phyloP scores from a whole-genome alignment of 2,329 filamentous ascomycete species.

The Fusarium miscanthi region DNA sequence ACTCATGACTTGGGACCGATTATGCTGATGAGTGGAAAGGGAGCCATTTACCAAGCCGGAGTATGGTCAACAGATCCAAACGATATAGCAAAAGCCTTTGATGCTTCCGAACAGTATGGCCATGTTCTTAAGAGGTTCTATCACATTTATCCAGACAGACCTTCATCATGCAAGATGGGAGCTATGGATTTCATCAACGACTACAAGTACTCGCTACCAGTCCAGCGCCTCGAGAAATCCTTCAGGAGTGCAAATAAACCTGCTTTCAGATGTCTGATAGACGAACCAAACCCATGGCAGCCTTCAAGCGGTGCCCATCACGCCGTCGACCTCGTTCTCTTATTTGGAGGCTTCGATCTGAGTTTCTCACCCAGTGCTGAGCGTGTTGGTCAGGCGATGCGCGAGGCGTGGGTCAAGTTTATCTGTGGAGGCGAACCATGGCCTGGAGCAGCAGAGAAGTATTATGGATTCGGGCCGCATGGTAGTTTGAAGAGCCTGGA shows the following conservation, averaged over 20 bases:
- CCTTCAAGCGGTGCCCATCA: slow-evolving; percentile 58
- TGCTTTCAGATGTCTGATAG: slow-evolving; percentile 56
- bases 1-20: no score
- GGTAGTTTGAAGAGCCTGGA: slow-evolving; percentile 50
- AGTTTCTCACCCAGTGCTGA: slow-evolving; percentile 50
- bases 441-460: slow-evolving; percentile 1
- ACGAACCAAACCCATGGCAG: slow-evolving; percentile 61
- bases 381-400: slow-evolving; percentile 50
- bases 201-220: slow-evolving; percentile 46
- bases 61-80: rapidly evolving
- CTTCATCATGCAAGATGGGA: slow-evolving; percentile 54
- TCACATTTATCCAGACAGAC: slow-evolving; percentile 53
- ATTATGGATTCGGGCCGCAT: slow-evolving; percentile 52
- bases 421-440: slow-evolving; percentile 52
- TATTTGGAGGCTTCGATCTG: slow-evolving; percentile 56
- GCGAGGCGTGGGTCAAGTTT: slow-evolving; percentile 55
- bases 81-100: neutral
- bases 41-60: neutral
- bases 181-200: slow-evolving; percentile 54
- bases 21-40: neutral
- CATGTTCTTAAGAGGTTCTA: slow-evolving; percentile 54
- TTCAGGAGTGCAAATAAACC: slow-evolving; percentile 38
- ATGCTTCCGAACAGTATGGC: slow-evolving; percentile 23
- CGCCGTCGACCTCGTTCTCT: slow-evolving; percentile 58
- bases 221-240: neutral